Percentiles rank a stretch among this genome's conserved stretches.
Evolutionary conservation across 2,329 filamentous ascomycete genomes (phyloP).

Genomic region (Fusarium mundagurra): DNA sequence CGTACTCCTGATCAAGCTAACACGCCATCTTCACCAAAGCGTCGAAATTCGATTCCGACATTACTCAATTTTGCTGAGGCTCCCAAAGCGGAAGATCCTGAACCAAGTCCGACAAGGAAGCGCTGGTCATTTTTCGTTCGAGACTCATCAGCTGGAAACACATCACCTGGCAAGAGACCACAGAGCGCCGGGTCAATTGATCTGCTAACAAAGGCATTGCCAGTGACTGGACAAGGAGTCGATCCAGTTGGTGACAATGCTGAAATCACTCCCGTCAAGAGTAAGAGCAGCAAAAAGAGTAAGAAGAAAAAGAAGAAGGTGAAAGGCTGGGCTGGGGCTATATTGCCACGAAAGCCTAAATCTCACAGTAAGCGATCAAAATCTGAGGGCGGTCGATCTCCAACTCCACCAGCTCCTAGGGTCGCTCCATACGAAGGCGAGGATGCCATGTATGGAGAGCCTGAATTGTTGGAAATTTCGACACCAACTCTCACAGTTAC

Average conservation of each 20-base stretch:
- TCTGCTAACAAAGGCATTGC: constrained; percentile 44
- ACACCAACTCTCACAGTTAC: constrained; percentile 56
- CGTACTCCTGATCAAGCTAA: constrained; percentile 45
- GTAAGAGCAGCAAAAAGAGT: constrained; percentile 47
- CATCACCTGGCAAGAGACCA: constrained; percentile 59
- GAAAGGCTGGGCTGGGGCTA: constrained; percentile 75
- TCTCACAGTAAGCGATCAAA: constrained; percentile 56
- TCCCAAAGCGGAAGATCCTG: constrained; percentile 47
- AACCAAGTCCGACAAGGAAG: constrained; percentile 63
- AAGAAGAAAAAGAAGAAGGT: constrained; percentile 72
- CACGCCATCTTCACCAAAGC: constrained; percentile 52
- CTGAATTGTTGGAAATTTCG: constrained; percentile 40
- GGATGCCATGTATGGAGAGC: constrained; percentile 43
- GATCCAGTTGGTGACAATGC: constrained; percentile 42
- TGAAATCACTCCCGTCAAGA: constrained; percentile 32
- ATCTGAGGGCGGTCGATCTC: constrained; percentile 51
- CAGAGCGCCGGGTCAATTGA: constrained; percentile 59
- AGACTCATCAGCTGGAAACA: constrained; percentile 61
- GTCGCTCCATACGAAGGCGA: constrained; percentile 44
- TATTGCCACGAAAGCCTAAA: constrained; percentile 71
- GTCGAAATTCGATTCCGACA: constrained; percentile 69
- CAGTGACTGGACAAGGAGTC: constrained; percentile 51
- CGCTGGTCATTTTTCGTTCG: constrained; percentile 72
- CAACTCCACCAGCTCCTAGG: constrained; percentile 57
- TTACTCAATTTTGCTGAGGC: constrained; percentile 56